Evolutionary conservation across 306 rosid genomes (phyloP), one percentile per base, ranked within the genome.

Genomic region (Vigna angularis): DNA sequence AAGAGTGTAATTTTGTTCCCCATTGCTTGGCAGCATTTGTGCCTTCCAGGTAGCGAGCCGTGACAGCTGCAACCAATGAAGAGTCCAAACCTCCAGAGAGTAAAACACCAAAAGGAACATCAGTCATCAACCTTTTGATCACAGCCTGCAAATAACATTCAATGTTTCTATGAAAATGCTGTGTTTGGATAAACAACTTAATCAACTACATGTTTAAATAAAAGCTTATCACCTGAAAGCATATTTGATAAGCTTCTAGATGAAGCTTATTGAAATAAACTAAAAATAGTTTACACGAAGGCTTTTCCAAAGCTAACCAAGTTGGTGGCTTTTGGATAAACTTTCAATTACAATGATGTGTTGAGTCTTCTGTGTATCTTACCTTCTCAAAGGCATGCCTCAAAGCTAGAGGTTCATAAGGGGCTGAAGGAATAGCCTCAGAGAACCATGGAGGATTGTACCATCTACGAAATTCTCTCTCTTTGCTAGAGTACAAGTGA

Each of bases 61-160:
- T 88, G 82, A 93, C 77, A 30, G 98, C 86, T 50, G 98, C 98
- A 40, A 93, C 97, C 81, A 93, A 44, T 0, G 98, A 93, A 16
- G 97, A 93, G 76, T 93, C 98, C 44, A 93, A 70, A 44, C 98
- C 98, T 13, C 97, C 97, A 2, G 94, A 93, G 16, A 93, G 89
- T 11, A 93, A 83, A 57, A 93, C 97, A 16, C 98, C 97, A 0
- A 93, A 93, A 16, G 98, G 98, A 70, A 91, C 98, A 88, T 93
- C 98, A 12, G 91, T 93, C 98, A 93, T 93, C 68, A 91, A 73
- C 88, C 98, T 87, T 50, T 93, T 93, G 64, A 80, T 76, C 73
- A 91, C 98, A 36, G 97, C 91, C 94, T 93, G 89, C 55, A 70
- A 51, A 10, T 69, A 22, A 17, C 38, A 67, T 48, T 55, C 51